Base-by-base conservation (phyloP, 495 filamentous ascomycete genomes). In the Entonaema liquescens region DNA sequence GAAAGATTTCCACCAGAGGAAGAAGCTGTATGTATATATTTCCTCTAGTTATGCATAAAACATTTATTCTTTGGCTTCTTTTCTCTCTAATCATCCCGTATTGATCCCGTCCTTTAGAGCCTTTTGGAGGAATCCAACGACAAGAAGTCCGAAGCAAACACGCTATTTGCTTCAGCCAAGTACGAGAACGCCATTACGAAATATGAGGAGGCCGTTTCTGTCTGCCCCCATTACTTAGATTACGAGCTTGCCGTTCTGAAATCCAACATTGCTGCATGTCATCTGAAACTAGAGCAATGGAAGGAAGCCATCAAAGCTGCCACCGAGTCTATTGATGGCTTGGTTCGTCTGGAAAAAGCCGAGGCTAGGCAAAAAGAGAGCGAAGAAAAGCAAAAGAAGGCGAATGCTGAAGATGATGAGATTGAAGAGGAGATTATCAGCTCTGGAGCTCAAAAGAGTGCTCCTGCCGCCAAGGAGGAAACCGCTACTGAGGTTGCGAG, bases 231-330 rank as follows among this genome's bases (percentile, higher is more conserved):
- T 70, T 97, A 97, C 76, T 88, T 98, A 35, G 91, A 95, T 68
- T 95, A 92, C 81, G 93, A 97, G 74, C 83, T 95, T 72, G 93
- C 95, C 21, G 92, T 97, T 11, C 84, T 98, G 12, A 89, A 88
- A 33, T 91, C 89, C 79, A 98, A 98, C 81, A 88, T 97, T 65
- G 85, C 95, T 3, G 95, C 93, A n/a, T 97, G 93, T 75, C 89
- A 97, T 67, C 75, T 98, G 66, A 96, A 96, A 76, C 83, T 97
- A 2, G 85, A 89, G 52, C 91, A 95, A 65, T 97, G 93, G 90
- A 95, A 95, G 67, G 89, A 90, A 8, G 92, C 93, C 5, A 84
- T 94, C 44, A 89, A 90, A 31, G 81, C 86, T 19, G 95, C 95
- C 13, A 91, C 87, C 0, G 82, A 86, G 5, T 90, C 92, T 21